A percentile compares a stretch with the other conserved stretches of the same genome.
Evolutionary conservation across 768 basidiomycete species (phyloP).

Genomic region (Dendrothele bispora): DNA sequence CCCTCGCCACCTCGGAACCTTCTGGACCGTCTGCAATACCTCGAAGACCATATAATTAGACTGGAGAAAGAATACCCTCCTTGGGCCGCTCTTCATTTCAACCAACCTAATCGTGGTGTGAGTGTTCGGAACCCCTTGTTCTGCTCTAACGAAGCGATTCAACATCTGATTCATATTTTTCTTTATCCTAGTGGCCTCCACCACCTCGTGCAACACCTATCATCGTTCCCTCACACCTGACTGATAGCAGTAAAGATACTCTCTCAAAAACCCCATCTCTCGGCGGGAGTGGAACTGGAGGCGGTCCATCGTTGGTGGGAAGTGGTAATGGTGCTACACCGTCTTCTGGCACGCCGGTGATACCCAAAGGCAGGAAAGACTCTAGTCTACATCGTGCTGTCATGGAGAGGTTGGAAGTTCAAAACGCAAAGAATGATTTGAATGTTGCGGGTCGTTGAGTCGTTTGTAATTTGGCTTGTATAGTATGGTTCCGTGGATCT

Average conservation of each 20-base stretch:
- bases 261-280: no score
- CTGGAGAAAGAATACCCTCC: constrained; percentile 84
- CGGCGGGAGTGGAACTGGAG: no score
- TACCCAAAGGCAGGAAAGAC: constrained; percentile 36
- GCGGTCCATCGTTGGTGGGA: no score
- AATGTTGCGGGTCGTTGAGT: background rate
- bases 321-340: constrained; percentile 4
- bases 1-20: constrained; percentile 69
- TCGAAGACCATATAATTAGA: constrained; percentile 76
- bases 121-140: constrained; percentile 25
- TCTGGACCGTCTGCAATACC: constrained; percentile 60
- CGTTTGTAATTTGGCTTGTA: no score
- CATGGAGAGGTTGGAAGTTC: constrained; percentile 72
- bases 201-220: constrained; percentile 77
- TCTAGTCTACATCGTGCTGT: constrained; percentile 75
- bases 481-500: no score
- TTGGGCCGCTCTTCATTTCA: constrained; percentile 88
- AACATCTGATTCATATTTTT: background rate
- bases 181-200: constrained; percentile 80
- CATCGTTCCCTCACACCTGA: constrained; percentile 70
- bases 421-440: constrained; percentile 53
- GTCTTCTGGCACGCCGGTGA: constrained; percentile 9
- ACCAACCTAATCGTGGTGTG: constrained; percentile 80
- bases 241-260: no score
- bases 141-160: background rate